phyloP scores from a whole-genome alignment of 2,329 filamentous ascomycete genomes.

The Apiospora phragmitis region DNA sequence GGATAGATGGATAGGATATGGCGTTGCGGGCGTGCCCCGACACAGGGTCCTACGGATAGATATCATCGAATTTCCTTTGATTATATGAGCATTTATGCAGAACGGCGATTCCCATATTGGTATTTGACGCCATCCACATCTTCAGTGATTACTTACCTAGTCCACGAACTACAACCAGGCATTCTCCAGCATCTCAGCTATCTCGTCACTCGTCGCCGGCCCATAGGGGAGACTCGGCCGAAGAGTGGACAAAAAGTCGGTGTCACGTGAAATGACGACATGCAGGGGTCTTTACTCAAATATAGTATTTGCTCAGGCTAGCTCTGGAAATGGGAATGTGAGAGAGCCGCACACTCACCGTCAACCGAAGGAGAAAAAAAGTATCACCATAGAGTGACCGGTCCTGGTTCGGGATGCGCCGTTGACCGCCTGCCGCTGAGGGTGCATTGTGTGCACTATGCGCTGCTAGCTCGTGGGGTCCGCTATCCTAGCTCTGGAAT shows the following conservation, averaged over 20 bases:
- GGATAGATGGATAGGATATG: not conserved
- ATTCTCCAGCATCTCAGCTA: not conserved
- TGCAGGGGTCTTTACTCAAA: not conserved
- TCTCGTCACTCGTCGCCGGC: not conserved
- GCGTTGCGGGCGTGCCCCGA: not conserved
- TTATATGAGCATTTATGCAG: not conserved
- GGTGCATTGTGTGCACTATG: not conserved
- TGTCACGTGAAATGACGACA: slow-evolving; percentile 3
- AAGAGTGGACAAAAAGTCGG: not conserved
- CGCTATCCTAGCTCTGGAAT: not conserved
- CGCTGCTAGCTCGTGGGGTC: not conserved
- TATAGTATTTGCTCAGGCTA: not conserved
- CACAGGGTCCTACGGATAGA: not conserved
- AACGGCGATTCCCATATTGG: not conserved
- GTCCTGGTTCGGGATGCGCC: not conserved
- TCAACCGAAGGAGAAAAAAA: not conserved
- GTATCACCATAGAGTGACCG: slow-evolving; percentile 4
- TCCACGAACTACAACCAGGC: not conserved
- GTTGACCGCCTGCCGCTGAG: not conserved
- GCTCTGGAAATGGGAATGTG: not conserved
- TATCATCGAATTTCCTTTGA: not conserved
- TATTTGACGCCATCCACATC: not conserved
- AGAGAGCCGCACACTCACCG: not conserved
- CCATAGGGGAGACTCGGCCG: not conserved
- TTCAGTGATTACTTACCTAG: not conserved